These are phyloP conservation scores for Stachybotrys chartarum DNA, from an alignment of 2,329 filamentous ascomycete genomes.

Conservation along the genomic window DNA sequence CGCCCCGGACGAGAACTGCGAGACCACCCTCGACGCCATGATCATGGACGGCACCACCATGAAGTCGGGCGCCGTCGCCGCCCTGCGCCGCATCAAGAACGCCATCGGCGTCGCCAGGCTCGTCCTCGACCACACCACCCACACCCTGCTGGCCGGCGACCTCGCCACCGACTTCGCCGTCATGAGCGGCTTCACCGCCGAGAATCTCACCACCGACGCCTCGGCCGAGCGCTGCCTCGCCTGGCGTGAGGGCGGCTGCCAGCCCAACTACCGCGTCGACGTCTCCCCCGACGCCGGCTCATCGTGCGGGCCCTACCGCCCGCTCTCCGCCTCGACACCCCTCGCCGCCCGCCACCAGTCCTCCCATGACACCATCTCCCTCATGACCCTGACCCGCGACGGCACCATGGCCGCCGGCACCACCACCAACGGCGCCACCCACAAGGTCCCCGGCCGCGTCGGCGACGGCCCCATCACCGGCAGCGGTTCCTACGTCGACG, in stretches of 20 bases:
- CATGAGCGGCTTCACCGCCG: slow-evolving; percentile 39
- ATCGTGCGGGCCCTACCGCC: slow-evolving; percentile 41
- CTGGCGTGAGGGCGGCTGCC: slow-evolving; percentile 37
- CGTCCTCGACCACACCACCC: slow-evolving; percentile 43
- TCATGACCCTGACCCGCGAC: slow-evolving; percentile 35
- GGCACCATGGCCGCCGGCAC: slow-evolving; percentile 47
- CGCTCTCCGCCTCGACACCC: slow-evolving; percentile 8
- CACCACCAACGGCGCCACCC: slow-evolving; percentile 46
- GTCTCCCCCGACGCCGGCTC: slow-evolving; percentile 33
- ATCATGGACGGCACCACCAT: slow-evolving; percentile 49
- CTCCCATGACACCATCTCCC: slow-evolving; percentile 47
- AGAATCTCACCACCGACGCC: slow-evolving; percentile 34
- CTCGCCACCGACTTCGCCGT: slow-evolving; percentile 45
- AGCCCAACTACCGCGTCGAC: slow-evolving; percentile 43
- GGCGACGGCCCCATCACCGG: slow-evolving; percentile 49
- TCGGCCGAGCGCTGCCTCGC: slow-evolving; percentile 30
- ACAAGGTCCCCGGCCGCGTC: slow-evolving; percentile 48
- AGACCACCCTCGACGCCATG: slow-evolving; percentile 53
- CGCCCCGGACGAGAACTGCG: slow-evolving; percentile 47
- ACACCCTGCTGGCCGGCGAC: slow-evolving; percentile 46
- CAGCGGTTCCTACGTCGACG: slow-evolving; percentile 48
- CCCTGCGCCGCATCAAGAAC: slow-evolving; percentile 38
- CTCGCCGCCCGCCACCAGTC: slow-evolving; percentile 8
- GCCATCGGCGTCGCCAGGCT: slow-evolving; percentile 42
- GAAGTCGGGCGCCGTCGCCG: slow-evolving; percentile 46